Percentiles rank a stretch among this genome's conserved stretches.
These are phyloP conservation scores for Cercospora sp. DNA, from an alignment of 2,329 filamentous ascomycete genomes.

Conservation along the genomic window DNA sequence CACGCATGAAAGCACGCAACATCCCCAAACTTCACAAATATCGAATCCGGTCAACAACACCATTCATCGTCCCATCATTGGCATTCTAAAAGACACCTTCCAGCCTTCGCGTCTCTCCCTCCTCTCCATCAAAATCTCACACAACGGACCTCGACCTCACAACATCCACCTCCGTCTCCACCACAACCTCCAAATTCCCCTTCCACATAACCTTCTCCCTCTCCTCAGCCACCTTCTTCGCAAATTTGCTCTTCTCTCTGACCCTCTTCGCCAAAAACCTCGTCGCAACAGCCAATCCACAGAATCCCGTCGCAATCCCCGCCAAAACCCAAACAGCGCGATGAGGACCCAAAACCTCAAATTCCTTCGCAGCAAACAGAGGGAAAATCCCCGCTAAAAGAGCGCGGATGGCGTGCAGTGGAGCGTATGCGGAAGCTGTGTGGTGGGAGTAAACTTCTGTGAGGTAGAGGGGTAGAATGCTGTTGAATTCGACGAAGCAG, in stretches of 20 bases:
- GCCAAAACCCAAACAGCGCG: conserved; percentile 46
- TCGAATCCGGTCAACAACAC: background rate
- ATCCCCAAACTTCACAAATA: background rate
- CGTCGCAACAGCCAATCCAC: conserved; percentile 17
- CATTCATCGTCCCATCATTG: background rate
- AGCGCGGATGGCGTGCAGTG: conserved; percentile 44
- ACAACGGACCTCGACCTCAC: background rate
- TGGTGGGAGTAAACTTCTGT: conserved; percentile 49
- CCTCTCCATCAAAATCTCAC: background rate
- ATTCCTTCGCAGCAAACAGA: conserved; percentile 41
- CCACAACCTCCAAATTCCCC: background rate
- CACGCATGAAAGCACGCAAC: background rate
- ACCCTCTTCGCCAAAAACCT: conserved; percentile 11
- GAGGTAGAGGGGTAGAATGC: conserved; percentile 46
- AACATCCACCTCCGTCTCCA: background rate
- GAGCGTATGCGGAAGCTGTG: conserved; percentile 48
- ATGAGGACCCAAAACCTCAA: conserved; percentile 41
- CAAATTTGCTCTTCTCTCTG: conserved; percentile 18
- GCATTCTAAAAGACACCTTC: background rate
- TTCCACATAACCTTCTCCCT: background rate
- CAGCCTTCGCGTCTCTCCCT: background rate
- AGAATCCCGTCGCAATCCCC: conserved; percentile 40
- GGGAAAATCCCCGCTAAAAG: conserved; percentile 44
- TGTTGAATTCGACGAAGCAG: conserved; percentile 50
- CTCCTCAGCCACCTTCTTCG: conserved; percentile 7